Base-by-base conservation (phyloP, 768 basidiomycete species). In the Calocybe cyanea region DNA sequence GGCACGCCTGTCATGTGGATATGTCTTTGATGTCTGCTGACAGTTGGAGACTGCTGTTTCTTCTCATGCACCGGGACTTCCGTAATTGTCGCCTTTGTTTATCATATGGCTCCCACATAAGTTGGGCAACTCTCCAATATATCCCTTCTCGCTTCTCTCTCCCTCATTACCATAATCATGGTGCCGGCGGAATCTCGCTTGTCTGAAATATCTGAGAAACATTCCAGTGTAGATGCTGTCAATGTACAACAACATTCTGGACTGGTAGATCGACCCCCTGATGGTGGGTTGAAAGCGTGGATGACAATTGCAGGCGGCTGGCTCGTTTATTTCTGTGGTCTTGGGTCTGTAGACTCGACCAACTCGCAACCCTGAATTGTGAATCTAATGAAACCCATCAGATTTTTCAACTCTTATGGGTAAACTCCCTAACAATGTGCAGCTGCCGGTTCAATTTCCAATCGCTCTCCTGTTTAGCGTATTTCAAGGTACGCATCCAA, bases 341-440 rank as follows among this genome's bases (percentile, higher is more conserved):
- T 54, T 24, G 53, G 52, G 52, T 50, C 7, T 15, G 25, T 11
- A 28, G 11, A 28, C 5, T 11, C 11, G 6, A 6, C 25, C 25
- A n/a, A n/a, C 25, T 28, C 6, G 5, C 25, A 28, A 6, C 25
- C 25, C 11, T 28, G 17, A 6, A 28, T 10, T 28, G 6, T 39
- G 6, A 11, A 39, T 11, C 2, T 39, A 14, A 6, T 14, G n/a
- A 2, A 3, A 7, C 18, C 25, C 25, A 28, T n/a, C 11, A 54
- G 53, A 17, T 54, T 54, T 23, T 54, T 54, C 34, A 54, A 54
- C 38, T 36, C 53, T 4, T 54, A 51, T 38, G 53, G 53, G 53
- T 54, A 24, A 8, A 44, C 25, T 2, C 5, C 28, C 11, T 14
- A 9, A 6, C 38, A 21, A 30, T 25, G 1, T 37, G 5, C 13